Percentiles rank a stretch among this genome's conserved stretches.
Conservation (phyloP, 2,329 filamentous ascomycete species). For the Epichloe uncinata region DNA sequence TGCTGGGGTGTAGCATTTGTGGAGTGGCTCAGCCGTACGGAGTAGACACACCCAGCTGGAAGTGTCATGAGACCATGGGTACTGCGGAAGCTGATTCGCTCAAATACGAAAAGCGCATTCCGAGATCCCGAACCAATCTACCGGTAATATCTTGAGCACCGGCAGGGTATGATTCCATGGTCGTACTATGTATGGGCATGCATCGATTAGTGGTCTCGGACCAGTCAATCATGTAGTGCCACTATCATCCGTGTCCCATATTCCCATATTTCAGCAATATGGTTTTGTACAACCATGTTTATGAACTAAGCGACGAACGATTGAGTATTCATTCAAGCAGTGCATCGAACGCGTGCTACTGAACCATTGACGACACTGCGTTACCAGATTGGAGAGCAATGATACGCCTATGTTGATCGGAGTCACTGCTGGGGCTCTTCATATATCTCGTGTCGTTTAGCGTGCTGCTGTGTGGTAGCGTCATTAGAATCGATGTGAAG, state of each 20-base stretch:
- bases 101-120: conserved; percentile 3
- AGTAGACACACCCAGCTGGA: neutral
- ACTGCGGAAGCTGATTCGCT: conserved; percentile 4
- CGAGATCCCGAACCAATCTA: conserved; percentile 7
- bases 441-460: too few relatives aligned
- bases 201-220: neutral
- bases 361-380: too few relatives aligned
- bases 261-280: too few relatives aligned
- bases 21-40: too few relatives aligned
- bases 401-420: too few relatives aligned
- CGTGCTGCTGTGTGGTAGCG: too few relatives aligned
- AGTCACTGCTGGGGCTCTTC: too few relatives aligned
- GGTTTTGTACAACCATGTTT: too few relatives aligned
- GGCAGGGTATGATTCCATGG: neutral
- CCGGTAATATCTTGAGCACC: conserved; percentile 4
- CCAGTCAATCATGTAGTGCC: neutral
- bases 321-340: neutral
- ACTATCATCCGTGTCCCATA: neutral
- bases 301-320: neutral
- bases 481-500: too few relatives aligned
- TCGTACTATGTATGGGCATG: neutral
- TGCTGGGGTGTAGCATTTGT: neutral
- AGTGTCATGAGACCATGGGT: neutral
- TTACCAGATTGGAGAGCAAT: too few relatives aligned
- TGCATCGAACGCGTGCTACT: neutral